Evolutionary conservation across 371 early-diverging fungal species (phyloP).

Genomic region (Mortierella sp.): DNA sequence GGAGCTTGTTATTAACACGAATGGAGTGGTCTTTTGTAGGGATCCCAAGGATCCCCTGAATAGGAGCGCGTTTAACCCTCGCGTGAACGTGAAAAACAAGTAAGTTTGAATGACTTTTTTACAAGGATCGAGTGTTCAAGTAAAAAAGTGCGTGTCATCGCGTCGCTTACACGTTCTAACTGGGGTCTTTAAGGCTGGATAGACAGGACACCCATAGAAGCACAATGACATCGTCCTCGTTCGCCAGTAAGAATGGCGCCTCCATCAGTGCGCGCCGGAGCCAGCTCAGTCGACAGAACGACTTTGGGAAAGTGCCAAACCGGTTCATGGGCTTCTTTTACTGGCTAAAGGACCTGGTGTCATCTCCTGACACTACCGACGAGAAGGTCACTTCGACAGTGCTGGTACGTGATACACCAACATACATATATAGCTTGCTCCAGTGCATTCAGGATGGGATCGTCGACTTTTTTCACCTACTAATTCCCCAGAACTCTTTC

Average conservation of each 20-base stretch:
- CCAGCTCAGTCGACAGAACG: slow-evolving; percentile 43
- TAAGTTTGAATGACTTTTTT: slow-evolving; percentile 5
- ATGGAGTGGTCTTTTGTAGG: slow-evolving; percentile 2
- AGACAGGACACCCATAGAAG: slow-evolving; percentile 32
- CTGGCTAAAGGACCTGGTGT: slow-evolving; percentile 27
- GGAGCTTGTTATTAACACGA: too few species aligned
- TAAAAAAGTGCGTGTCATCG: too few species aligned
- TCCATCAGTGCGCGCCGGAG: slow-evolving; percentile 49
- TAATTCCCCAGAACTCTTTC: background rate
- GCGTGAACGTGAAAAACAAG: slow-evolving; percentile 8
- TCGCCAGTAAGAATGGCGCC: slow-evolving; percentile 13
- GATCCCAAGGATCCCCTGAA: slow-evolving; percentile 45
- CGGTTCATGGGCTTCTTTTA: slow-evolving; percentile 11
- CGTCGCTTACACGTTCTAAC: too few species aligned
- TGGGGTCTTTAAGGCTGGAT: too few species aligned
- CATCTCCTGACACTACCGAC: slow-evolving; percentile 38
- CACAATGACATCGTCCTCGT: slow-evolving; percentile 17
- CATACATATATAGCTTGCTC: too few species aligned
- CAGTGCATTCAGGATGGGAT: background rate
- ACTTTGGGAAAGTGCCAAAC: slow-evolving; percentile 31
- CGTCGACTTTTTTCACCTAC: background rate
- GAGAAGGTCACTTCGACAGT: slow-evolving; percentile 45
- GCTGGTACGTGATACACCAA: slow-evolving; percentile 24
- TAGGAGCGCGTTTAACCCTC: slow-evolving; percentile 8
- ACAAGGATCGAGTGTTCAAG: too few species aligned